Conservation (phyloP, 2,329 filamentous ascomycete genomes). For the Byssothecium circinans region DNA sequence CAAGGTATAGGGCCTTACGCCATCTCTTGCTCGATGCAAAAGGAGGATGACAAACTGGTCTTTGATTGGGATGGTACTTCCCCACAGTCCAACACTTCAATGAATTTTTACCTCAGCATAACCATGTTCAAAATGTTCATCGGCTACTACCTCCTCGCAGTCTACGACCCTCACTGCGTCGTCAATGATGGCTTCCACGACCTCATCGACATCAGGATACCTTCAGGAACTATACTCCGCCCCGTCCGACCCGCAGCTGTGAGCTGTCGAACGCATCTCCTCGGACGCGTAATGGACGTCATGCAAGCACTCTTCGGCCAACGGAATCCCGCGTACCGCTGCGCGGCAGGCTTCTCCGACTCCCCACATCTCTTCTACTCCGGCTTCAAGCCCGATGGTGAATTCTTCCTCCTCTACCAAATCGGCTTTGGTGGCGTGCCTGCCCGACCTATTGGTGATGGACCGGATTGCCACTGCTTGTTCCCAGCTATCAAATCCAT, state of each 20-base stretch:
- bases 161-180: constrained; percentile 52
- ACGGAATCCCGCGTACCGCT: constrained; percentile 49
- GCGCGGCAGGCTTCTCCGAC: constrained; percentile 55
- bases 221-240: constrained; percentile 49
- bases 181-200: constrained; percentile 58
- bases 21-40: constrained; percentile 52
- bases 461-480: constrained; percentile 54
- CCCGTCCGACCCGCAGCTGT: constrained; percentile 53
- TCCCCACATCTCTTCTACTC: constrained; percentile 56
- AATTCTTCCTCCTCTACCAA: constrained; percentile 55
- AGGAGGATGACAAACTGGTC: constrained; percentile 45
- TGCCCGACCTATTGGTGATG: constrained; percentile 51
- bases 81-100: constrained; percentile 50
- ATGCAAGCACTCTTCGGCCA: constrained; percentile 55
- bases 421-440: constrained; percentile 56
- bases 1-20: constrained; percentile 51
- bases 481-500: constrained; percentile 56
- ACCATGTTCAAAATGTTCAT: constrained; percentile 58
- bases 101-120: constrained; percentile 54
- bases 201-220: constrained; percentile 52
- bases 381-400: constrained; percentile 52
- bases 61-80: constrained; percentile 56
- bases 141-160: constrained; percentile 53
- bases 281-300: constrained; percentile 54
- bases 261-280: constrained; percentile 52